phyloP scores from a whole-genome alignment of 2,329 filamentous ascomycete genomes.

The Myriosclerotinia duriaeana region DNA sequence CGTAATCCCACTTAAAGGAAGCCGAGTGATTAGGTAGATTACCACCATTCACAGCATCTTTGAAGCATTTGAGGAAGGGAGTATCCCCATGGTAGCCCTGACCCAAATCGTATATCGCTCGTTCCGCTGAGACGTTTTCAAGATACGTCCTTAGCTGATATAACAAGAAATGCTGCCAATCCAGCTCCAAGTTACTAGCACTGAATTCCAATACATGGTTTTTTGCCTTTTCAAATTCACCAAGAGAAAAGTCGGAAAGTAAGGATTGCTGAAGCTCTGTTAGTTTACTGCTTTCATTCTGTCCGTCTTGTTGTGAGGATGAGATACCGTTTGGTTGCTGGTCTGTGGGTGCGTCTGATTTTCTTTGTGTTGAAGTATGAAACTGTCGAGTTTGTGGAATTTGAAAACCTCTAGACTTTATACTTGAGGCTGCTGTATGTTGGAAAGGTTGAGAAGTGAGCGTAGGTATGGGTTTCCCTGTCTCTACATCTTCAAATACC shows the following conservation, averaged over 20 bases:
- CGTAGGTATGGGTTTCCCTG: not conserved
- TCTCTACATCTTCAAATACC: not conserved
- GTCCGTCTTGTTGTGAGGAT: conserved; percentile 18
- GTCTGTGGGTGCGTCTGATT: not conserved
- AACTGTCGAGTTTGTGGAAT: conserved; percentile 23
- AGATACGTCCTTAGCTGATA: conserved; percentile 34
- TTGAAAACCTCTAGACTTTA: conserved; percentile 19
- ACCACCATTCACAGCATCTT: conserved; percentile 4
- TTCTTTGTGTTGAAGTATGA: conserved; percentile 25
- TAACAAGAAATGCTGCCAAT: conserved; percentile 32
- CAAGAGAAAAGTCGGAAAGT: conserved; percentile 23
- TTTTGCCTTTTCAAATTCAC: conserved; percentile 31
- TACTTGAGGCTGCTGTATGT: not conserved
- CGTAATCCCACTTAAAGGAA: conserved; percentile 39
- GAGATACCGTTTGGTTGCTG: conserved; percentile 17
- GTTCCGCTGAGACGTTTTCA: conserved; percentile 38
- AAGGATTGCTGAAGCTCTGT: conserved; percentile 22
- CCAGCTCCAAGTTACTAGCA: conserved; percentile 25
- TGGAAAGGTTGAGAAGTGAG: not conserved
- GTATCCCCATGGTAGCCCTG: conserved; percentile 14
- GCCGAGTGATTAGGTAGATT: conserved; percentile 34
- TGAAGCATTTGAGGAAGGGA: conserved; percentile 15
- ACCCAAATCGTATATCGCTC: conserved; percentile 43
- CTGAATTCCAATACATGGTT: conserved; percentile 23
- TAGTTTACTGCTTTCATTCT: conserved; percentile 22